phyloP scores from a whole-genome alignment of 2,329 filamentous ascomycete genomes.

The Sporothrix curviconia region DNA sequence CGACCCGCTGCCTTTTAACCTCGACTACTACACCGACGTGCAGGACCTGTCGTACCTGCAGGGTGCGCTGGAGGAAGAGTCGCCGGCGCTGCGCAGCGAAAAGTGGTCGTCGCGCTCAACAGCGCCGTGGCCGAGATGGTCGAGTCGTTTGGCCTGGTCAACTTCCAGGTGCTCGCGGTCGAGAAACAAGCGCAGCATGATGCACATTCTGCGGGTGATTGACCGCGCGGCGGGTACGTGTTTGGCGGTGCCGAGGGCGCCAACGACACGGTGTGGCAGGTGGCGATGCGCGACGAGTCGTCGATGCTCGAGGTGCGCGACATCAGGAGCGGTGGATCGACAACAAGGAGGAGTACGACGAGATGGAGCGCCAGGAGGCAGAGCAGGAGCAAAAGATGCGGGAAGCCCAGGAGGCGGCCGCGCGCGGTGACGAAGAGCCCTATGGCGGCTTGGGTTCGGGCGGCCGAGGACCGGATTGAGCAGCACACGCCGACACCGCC shows the following conservation, averaged over 20 bases:
- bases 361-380: slow-evolving; percentile 65
- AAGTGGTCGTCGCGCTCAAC: slow-evolving; percentile 84
- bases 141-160: slow-evolving; percentile 81
- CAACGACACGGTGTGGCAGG: slow-evolving; percentile 95
- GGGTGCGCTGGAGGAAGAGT: slow-evolving; percentile 72
- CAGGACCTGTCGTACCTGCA: slow-evolving; percentile 84
- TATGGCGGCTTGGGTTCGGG: no score
- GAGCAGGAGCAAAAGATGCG: slow-evolving; percentile 65
- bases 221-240: slow-evolving; percentile 90
- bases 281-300: slow-evolving; percentile 76
- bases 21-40: slow-evolving; percentile 96
- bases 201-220: slow-evolving; percentile 79
- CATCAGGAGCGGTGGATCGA: slow-evolving; percentile 97
- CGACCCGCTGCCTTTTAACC: slow-evolving; percentile 82
- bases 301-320: slow-evolving; percentile 75
- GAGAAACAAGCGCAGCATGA: slow-evolving; percentile 98
- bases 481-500: no score
- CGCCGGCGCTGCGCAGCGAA: slow-evolving; percentile 57
- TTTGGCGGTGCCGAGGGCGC: slow-evolving; percentile 87
- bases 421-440: slow-evolving; percentile 29
- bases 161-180: slow-evolving; percentile 88
- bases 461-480: no score
- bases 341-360: slow-evolving; percentile 79
- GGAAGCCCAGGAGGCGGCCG: slow-evolving; percentile 21
- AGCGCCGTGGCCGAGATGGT: slow-evolving; percentile 80